Base-by-base conservation (phyloP, 345 rosid species). In the Gossypium herbaceum region DNA sequence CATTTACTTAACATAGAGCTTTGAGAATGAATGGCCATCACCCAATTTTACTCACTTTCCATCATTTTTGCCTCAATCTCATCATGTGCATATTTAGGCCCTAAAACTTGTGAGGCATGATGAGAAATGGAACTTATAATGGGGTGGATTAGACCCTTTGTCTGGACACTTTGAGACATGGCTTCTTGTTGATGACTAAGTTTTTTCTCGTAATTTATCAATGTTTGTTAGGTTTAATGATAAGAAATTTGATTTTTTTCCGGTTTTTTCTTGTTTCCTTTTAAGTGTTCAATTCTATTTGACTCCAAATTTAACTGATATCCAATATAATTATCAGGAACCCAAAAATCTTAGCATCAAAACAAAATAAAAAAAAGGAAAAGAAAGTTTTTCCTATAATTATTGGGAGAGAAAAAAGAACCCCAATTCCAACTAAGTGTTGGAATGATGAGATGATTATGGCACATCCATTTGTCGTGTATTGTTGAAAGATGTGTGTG, bases 151-250 rank as follows among this genome's bases (percentile, higher is more conserved):
- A 73, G 84, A 73, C 62, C 79, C 59, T 61, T 5, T 83, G 85
- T 79, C 83, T 57, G 70, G 50, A 74, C 74, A 74, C 77, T 8
- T 17, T 25, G 71, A 79, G 81, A 84, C 85, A 82, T 73, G 83
- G 71, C 78, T 76, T 44, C 76, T 82, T 78, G 83, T 84, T 73
- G 47, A 9, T 24, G 68, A 7, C 54, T 45, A 29, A 75, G 27
- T 34, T 51, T 10, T 76, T 27, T 56, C 4, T 5, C 0, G 41
- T 34, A 34, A 34, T 34, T 29, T 4, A 34, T 34, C 39, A 7
- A 34, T 34, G 1, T 34, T 34, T 34, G 7, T 34, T 34, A 5
- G 7, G 41, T 34, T 34, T 34, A 34, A 34, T 34, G 41, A 34
- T 5, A 34, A 34, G 7, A 34, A 34, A 34, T 5, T 34, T 1